Conservation (phyloP, 2,329 filamentous ascomycete species). For the Berkeleyomyces rouxiae region DNA sequence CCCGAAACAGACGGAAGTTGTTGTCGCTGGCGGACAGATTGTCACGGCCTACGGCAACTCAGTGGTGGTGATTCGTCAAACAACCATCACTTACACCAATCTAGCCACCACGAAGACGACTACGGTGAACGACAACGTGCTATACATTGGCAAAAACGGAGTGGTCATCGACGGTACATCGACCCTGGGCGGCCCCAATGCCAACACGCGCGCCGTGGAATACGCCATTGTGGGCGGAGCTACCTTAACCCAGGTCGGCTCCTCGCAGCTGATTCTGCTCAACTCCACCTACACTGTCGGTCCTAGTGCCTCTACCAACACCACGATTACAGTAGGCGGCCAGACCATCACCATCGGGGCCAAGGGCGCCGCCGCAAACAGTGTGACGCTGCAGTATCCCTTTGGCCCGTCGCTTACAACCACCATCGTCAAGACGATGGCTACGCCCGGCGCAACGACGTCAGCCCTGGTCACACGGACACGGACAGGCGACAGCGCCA, state of each 20-base stretch:
- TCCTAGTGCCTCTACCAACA: slow-evolving; percentile 25
- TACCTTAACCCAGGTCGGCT: slow-evolving; percentile 33
- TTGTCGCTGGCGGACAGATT: slow-evolving; percentile 32
- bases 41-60: slow-evolving; percentile 28
- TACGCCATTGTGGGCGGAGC: slow-evolving; percentile 35
- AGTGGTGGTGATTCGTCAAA: slow-evolving; percentile 26
- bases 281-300: slow-evolving; percentile 36
- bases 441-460: slow-evolving; percentile 18
- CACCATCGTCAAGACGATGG: slow-evolving; percentile 22
- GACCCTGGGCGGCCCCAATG: slow-evolving; percentile 28
- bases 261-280: slow-evolving; percentile 32
- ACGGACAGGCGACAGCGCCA: slow-evolving; percentile 8
- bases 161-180: slow-evolving; percentile 24
- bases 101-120: slow-evolving; percentile 21
- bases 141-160: slow-evolving; percentile 32
- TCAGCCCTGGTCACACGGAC: background rate
- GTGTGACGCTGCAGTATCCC: slow-evolving; percentile 29
- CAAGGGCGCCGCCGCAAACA: slow-evolving; percentile 30
- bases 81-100: slow-evolving; percentile 30
- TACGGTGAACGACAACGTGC: slow-evolving; percentile 32
- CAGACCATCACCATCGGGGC: slow-evolving; percentile 36
- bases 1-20: slow-evolving; percentile 25
- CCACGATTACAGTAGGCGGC: slow-evolving; percentile 25
- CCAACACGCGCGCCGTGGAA: slow-evolving; percentile 22
- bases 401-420: slow-evolving; percentile 25